Conservation (phyloP, 176 grass and related monocot genomes). For the Triticum aestivum region DNA sequence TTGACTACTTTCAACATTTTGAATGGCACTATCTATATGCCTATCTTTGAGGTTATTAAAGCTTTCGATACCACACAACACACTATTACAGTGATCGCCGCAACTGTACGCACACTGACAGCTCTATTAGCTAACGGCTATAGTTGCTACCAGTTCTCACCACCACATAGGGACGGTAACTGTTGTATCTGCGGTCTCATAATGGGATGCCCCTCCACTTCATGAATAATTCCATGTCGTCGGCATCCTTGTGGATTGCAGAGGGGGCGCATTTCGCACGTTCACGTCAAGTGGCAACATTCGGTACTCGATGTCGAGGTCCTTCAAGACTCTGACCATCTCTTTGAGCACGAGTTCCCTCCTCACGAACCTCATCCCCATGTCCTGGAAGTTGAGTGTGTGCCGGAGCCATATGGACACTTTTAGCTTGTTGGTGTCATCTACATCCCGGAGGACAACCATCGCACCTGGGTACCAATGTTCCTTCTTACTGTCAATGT, state of each 20-base stretch:
- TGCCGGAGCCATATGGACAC: constrained; percentile 49
- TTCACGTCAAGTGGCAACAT: constrained; percentile 68
- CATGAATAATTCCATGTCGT: constrained; percentile 56
- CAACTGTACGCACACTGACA: too few species aligned
- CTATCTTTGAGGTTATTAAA: too few species aligned
- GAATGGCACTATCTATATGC: too few species aligned
- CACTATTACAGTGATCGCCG: too few species aligned
- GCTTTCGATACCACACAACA: too few species aligned
- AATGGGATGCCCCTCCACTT: neutral
- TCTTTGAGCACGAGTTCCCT: constrained; percentile 50
- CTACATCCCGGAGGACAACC: constrained; percentile 45
- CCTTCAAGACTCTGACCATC: constrained; percentile 56
- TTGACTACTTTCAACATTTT: too few species aligned
- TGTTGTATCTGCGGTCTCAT: neutral
- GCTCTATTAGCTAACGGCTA: neutral
- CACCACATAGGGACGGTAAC: neutral
- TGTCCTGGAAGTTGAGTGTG: constrained; percentile 57
- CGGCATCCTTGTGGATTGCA: constrained; percentile 45
- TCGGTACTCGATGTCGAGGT: constrained; percentile 69
- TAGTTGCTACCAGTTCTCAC: neutral
- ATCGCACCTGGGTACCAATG: constrained; percentile 50
- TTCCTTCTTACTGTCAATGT: constrained; percentile 49
- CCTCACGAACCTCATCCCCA: constrained; percentile 45
- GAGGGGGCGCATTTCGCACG: constrained; percentile 31
- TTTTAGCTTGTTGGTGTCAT: constrained; percentile 56